Evolutionary conservation across 139 green algal genomes (phyloP).

Genomic region (Diplosphaera chodatii): DNA sequence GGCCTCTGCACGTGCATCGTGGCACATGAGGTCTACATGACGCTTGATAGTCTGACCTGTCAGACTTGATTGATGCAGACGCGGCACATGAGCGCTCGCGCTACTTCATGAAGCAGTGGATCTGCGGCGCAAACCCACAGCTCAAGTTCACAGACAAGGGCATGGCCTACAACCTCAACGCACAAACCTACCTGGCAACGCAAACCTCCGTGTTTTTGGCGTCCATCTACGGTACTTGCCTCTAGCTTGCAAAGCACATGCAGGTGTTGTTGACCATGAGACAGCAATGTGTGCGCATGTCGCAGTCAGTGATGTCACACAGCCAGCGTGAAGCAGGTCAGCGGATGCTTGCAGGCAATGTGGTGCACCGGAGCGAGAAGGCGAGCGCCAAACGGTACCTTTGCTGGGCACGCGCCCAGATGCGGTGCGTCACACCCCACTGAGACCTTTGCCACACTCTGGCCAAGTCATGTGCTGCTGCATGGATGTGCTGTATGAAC

Average conservation of each 20-base stretch:
- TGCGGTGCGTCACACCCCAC: too few species aligned
- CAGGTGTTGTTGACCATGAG: too few species aligned
- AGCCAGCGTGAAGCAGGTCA: too few species aligned
- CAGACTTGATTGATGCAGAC: too few species aligned
- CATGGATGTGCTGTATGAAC: too few species aligned
- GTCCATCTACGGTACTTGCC: constrained; percentile 40
- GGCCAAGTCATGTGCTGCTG: too few species aligned
- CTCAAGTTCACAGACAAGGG: constrained; percentile 40
- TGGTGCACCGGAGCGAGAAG: not conserved
- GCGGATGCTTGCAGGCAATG: constrained; percentile 21
- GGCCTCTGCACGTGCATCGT: not conserved
- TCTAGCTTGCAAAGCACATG: too few species aligned
- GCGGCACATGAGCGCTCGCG: not conserved
- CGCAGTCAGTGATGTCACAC: too few species aligned
- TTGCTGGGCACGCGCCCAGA: constrained; percentile 55
- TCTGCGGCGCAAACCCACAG: constrained; percentile 32
- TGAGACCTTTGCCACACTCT: too few species aligned
- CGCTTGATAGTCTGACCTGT: too few species aligned
- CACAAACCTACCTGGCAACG: constrained; percentile 35
- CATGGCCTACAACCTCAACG: constrained; percentile 35
- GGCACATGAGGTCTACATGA: too few species aligned
- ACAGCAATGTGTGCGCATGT: too few species aligned
- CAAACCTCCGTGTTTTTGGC: constrained; percentile 50
- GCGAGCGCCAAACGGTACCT: constrained; percentile 21
- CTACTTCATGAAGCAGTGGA: constrained; percentile 38